Evolutionary conservation across 495 filamentous ascomycete genomes (phyloP), one percentile per base, ranked within the genome.

Genomic region (Annulohypoxylon maeteangense): DNA sequence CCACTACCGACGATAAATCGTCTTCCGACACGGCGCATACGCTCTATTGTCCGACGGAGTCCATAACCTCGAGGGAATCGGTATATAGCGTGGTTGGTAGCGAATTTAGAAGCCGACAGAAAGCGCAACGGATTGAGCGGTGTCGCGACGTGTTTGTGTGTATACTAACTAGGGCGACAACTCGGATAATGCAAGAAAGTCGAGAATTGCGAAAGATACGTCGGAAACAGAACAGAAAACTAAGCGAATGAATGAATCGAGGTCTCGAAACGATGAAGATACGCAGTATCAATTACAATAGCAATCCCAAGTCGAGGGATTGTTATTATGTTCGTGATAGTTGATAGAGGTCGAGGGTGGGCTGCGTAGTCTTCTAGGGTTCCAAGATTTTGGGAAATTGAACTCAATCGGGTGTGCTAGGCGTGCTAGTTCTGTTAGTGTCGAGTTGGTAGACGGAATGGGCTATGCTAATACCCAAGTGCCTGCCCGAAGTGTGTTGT

Each of bases 11-110:
- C 57, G 76, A 74, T 31, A 60, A 32, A 31, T 22, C 36, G 64
- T 65, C 65, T 62, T 65, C 65, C 18, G 32, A 31, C 47, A 68
- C 65, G 34, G 50, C 62, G 61, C 62, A 53, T 62, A 66, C 51
- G 27, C 22, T 57, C 54, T 73, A 73, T 38, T 45, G 66, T 62
- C 44, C 27, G 8, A 61, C 61, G 22, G 50, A 61, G 65, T 73
- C 70, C 70, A 73, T 73, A 73, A 62, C 70, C 65, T 73, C 70
- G 65, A 60, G 10, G 56, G 38, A 68, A 40, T 57, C 16, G 14
- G 14, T 51, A 62, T 54, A 32, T 25, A 36, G 34, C 32, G 48
- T 44, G 38, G 6, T 16, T 44, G 27, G 38, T n/a, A 18, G 22
- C 40, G 18, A 22, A 27, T 23, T 55, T 65, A 47, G 53, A 72